These are phyloP conservation scores for Multifurca ochricompacta DNA, from an alignment of 768 basidiomycete species.

Conservation along the genomic window DNA sequence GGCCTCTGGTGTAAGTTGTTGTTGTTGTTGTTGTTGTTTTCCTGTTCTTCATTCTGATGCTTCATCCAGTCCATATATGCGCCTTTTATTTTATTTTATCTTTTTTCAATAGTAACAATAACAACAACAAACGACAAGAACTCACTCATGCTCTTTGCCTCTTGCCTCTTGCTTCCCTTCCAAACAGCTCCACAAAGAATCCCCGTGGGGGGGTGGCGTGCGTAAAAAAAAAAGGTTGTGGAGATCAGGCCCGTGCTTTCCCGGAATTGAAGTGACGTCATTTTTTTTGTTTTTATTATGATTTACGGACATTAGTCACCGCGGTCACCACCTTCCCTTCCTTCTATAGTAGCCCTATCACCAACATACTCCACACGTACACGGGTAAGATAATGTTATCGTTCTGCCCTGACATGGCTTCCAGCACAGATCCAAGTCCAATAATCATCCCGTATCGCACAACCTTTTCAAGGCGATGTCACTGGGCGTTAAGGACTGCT, in stretches of 20 bases:
- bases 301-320: slow-evolving; percentile 1
- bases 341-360: slow-evolving; percentile 2
- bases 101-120: too few relatives aligned
- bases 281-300: neutral
- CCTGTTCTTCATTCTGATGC: neutral
- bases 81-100: neutral
- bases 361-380: slow-evolving; percentile 85
- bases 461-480: slow-evolving; percentile 37
- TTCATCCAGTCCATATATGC: neutral
- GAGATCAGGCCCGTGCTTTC: neutral
- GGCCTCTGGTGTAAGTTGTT: neutral
- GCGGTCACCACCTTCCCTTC: neutral
- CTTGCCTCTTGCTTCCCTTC: neutral
- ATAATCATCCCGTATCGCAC: slow-evolving; percentile 57
- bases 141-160: too few relatives aligned
- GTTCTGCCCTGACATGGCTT: slow-evolving; percentile 92
- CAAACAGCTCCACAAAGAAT: too few relatives aligned
- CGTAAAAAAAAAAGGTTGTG: too few relatives aligned
- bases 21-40: neutral
- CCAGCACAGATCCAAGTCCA: slow-evolving; percentile 62
- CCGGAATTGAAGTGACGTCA: slow-evolving; percentile 11
- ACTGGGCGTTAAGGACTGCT: neutral
- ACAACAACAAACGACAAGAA: too few relatives aligned
- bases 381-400: slow-evolving; percentile 96
- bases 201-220: too few relatives aligned